Percentiles rank a stretch among this genome's conserved stretches.
phyloP scores from a whole-genome alignment of 169 alveolate species.

The Plasmodium reichenowi region DNA sequence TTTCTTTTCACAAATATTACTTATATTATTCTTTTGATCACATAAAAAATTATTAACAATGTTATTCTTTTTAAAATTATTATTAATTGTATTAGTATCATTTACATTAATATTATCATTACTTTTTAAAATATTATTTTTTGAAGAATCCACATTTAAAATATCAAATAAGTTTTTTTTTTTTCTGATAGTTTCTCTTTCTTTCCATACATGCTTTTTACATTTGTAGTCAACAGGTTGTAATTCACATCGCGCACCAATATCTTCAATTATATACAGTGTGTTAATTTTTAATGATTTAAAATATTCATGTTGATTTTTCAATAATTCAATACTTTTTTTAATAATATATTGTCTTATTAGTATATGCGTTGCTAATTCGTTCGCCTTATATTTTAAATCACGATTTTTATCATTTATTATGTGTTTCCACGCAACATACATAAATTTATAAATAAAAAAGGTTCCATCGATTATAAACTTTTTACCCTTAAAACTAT shows the following conservation, averaged over 20 bases:
- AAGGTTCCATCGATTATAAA: conserved; percentile 75
- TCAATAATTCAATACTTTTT: conserved; percentile 60
- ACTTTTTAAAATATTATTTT: neutral
- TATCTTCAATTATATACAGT: conserved; percentile 73
- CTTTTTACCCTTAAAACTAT: conserved; percentile 64
- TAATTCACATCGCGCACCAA: conserved; percentile 73
- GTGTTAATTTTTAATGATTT: conserved; percentile 70
- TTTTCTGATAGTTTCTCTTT: conserved; percentile 54
- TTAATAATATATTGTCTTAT: conserved; percentile 67
- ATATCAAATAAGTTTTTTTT: conserved; percentile 68
- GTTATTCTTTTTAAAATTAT: neutral
- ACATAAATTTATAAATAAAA: conserved; percentile 71
- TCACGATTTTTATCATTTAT: conserved; percentile 68
- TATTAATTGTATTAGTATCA: neutral
- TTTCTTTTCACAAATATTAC: conserved; percentile 40
- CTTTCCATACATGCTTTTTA: conserved; percentile 77
- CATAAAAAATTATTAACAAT: conserved; percentile 10
- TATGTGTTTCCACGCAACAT: conserved; percentile 76
- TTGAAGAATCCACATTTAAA: conserved; percentile 37
- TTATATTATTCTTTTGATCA: conserved; percentile 7
- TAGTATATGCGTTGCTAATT: conserved; percentile 46
- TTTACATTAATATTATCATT: neutral
- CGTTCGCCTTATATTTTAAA: conserved; percentile 36
- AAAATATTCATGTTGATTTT: conserved; percentile 71
- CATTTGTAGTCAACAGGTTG: conserved; percentile 73